These are phyloP conservation scores for Yamadazyma triangularis DNA, from an alignment of 1,139 yeast species.

Conservation along the genomic window DNA sequence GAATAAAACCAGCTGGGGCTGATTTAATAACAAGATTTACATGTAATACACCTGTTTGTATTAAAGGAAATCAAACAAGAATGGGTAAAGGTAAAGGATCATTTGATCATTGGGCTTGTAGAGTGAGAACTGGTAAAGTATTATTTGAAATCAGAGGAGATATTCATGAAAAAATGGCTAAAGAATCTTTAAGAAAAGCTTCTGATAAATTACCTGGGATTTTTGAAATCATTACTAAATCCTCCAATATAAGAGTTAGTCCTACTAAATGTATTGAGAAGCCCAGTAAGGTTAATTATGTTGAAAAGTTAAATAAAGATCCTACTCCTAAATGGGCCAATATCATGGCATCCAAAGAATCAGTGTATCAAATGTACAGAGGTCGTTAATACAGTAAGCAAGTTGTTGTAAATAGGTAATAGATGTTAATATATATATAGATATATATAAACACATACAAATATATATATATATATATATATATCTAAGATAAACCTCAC, in stretches of 20 bases:
- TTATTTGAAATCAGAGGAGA: conserved; percentile 79
- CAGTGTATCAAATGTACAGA: conserved; percentile 48
- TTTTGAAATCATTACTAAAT: conserved; percentile 75
- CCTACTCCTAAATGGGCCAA: conserved; percentile 66
- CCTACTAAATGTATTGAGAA: conserved; percentile 43
- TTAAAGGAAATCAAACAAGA: conserved; percentile 97
- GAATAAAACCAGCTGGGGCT: conserved; percentile 70
- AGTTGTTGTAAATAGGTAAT: conserved; percentile 1
- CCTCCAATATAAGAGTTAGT: conserved; percentile 70
- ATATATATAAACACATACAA: too few species aligned
- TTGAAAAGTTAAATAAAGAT: conserved; percentile 48
- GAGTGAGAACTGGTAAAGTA: conserved; percentile 94
- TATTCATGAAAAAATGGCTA: conserved; percentile 85
- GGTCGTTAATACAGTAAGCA: conserved; percentile 42
- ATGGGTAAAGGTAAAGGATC: conserved; percentile 99
- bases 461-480: too few species aligned
- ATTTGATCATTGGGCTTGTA: conserved; percentile 94
- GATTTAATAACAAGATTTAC: conserved; percentile 74
- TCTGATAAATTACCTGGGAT: conserved; percentile 90
- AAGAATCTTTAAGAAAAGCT: conserved; percentile 89
- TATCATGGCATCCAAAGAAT: conserved; percentile 45
- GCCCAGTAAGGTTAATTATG: conserved; percentile 49
- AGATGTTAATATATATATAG: too few species aligned
- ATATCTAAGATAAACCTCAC: too few species aligned
- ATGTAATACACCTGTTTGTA: conserved; percentile 86